Evolutionary conservation across 2,329 filamentous ascomycete genomes (phyloP).

Genomic region (Coniella lustricola): DNA sequence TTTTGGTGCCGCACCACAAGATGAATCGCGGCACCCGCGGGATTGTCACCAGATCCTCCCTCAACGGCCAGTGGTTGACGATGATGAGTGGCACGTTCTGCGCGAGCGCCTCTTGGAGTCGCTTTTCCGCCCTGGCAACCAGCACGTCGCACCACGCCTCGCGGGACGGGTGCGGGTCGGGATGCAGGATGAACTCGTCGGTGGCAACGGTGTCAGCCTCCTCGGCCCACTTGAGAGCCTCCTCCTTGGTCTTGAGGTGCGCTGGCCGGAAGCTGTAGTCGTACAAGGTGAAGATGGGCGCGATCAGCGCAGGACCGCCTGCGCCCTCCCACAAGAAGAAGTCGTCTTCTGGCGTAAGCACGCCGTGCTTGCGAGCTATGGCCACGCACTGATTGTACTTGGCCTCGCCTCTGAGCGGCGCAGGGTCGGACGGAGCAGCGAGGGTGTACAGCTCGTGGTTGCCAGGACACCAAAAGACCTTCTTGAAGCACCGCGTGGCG

Average conservation of each 20-base stretch:
- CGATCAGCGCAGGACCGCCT: conserved; percentile 40
- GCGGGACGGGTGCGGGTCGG: conserved; percentile 27
- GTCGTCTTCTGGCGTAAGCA: conserved; percentile 50
- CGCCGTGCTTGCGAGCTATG: conserved; percentile 43
- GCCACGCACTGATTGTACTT: conserved; percentile 50
- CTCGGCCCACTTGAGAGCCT: conserved; percentile 33
- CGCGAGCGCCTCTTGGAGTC: conserved; percentile 22
- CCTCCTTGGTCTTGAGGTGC: conserved; percentile 36
- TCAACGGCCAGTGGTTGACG: conserved; percentile 32
- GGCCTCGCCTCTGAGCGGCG: conserved; percentile 36
- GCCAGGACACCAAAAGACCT: conserved; percentile 49
- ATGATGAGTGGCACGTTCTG: conserved; percentile 24
- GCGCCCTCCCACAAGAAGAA: conserved; percentile 47
- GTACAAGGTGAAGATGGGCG: conserved; percentile 52
- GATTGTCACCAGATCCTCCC: conserved; percentile 29
- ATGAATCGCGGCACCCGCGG: conserved; percentile 29
- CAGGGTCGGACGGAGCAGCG: conserved; percentile 22
- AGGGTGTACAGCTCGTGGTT: conserved; percentile 53
- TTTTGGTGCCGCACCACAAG: conserved; percentile 32
- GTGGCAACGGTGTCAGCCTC: conserved; percentile 29
- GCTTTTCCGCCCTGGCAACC: conserved; percentile 22
- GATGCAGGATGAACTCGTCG: conserved; percentile 31
- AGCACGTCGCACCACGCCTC: conserved; percentile 29
- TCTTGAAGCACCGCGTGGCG: conserved; percentile 25
- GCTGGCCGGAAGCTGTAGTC: conserved; percentile 51